phyloP scores from a whole-genome alignment of 225 moss, liverwort and hornwort species.

The Physcomitrium patens region DNA sequence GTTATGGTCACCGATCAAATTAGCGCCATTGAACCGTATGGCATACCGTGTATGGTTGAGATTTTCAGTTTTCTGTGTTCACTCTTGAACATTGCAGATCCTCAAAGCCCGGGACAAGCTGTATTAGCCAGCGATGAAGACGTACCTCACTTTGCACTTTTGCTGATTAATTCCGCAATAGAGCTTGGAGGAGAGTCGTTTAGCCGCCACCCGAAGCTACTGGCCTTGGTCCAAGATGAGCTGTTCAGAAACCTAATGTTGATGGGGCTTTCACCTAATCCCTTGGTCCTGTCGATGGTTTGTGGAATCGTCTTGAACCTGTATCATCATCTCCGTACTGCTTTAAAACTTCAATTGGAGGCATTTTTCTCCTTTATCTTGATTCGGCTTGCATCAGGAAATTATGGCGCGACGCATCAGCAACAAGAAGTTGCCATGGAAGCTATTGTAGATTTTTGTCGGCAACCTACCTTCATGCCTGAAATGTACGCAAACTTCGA shows the following conservation, averaged over 20 bases:
- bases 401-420: slow-evolving; percentile 89
- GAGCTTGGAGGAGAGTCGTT: slow-evolving; percentile 94
- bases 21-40: slow-evolving; percentile 79
- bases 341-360: slow-evolving; percentile 90
- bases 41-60: slow-evolving; percentile 95
- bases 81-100: slow-evolving; percentile 86
- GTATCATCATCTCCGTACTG: slow-evolving; percentile 85
- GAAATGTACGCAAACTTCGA: slow-evolving; percentile 99
- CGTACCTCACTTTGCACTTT: slow-evolving; percentile 91
- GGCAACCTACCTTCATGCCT: slow-evolving; percentile 96
- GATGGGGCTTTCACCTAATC: slow-evolving; percentile 93
- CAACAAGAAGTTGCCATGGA: slow-evolving; percentile 99
- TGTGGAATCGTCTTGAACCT: slow-evolving; percentile 97
- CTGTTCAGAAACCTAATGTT: slow-evolving; percentile 96
- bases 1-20: slow-evolving; percentile 57
- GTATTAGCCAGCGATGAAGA: slow-evolving; percentile 95
- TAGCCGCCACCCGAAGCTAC: slow-evolving; percentile 76
- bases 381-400: slow-evolving; percentile 97
- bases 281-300: slow-evolving; percentile 90
- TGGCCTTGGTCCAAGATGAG: slow-evolving; percentile 97
- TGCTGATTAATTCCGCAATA: slow-evolving; percentile 89
- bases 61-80: slow-evolving; percentile 99
- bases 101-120: slow-evolving; percentile 90
- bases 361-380: slow-evolving; percentile 96
- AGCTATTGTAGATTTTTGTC: slow-evolving; percentile 97